These are phyloP conservation scores for Ampelocalamus luodianensis DNA, from an alignment of 176 grass and related monocot genomes.

Conservation along the genomic window DNA sequence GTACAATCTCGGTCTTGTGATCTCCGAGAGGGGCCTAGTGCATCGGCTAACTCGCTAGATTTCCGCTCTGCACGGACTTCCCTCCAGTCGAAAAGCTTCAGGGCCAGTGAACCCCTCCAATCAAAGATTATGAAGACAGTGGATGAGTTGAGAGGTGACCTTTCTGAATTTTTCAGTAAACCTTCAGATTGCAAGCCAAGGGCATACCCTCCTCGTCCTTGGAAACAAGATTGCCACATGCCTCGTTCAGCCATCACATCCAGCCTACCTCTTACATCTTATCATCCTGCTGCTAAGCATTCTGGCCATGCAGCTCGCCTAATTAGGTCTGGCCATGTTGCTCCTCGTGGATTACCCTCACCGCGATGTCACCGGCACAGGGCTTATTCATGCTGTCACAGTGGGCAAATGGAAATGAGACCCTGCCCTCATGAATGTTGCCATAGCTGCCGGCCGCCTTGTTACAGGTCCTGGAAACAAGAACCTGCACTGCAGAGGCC, in stretches of 20 bases:
- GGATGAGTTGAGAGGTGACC: constrained; percentile 67
- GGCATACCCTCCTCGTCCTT: constrained; percentile 21
- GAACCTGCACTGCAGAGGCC: constrained; percentile 21
- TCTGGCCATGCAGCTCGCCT: constrained; percentile 36
- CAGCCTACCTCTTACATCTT: constrained; percentile 46
- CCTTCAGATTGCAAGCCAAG: constrained; percentile 49
- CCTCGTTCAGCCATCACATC: constrained; percentile 26
- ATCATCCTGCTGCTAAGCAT: constrained; percentile 36
- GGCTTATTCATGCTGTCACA: constrained; percentile 15
- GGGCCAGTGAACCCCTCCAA: constrained; percentile 48
- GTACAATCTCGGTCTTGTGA: constrained; percentile 48
- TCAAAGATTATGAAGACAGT: constrained; percentile 76
- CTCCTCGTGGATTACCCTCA: constrained; percentile 34
- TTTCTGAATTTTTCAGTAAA: constrained; percentile 67
- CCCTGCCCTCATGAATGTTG: constrained; percentile 43
- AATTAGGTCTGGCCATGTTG: constrained; percentile 49
- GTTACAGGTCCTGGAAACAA: constrained; percentile 43
- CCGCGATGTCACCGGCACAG: constrained; percentile 28
- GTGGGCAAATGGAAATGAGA: constrained; percentile 31
- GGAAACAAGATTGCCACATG: constrained; percentile 31
- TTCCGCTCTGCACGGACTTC: constrained; percentile 64
- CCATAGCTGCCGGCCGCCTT: constrained; percentile 49
- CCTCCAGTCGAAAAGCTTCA: constrained; percentile 50
- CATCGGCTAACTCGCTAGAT: constrained; percentile 39
- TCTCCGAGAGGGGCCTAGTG: constrained; percentile 24